Conservation (phyloP, 2,329 filamentous ascomycete genomes). For the Sporothrix brasiliensis region DNA sequence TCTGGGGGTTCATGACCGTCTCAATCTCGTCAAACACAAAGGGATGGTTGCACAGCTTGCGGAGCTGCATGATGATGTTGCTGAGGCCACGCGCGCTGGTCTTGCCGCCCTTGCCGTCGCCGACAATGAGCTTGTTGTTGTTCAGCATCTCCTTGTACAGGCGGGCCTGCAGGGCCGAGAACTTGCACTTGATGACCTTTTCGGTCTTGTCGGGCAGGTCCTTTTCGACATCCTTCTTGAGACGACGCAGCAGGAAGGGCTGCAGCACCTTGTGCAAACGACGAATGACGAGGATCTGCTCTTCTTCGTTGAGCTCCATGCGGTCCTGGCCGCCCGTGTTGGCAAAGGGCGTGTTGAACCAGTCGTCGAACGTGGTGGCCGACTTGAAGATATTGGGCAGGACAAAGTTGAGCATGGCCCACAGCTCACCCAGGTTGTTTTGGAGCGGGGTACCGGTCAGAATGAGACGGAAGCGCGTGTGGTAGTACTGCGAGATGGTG, state of each 20-base stretch:
- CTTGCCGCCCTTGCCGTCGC: constrained; percentile 94
- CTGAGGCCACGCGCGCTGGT: constrained; percentile 90
- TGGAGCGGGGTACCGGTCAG: constrained; percentile 95
- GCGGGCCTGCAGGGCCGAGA: constrained; percentile 89
- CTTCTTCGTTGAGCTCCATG: constrained; percentile 99
- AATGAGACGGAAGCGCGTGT: constrained; percentile 91
- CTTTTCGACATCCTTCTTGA: constrained; percentile 99
- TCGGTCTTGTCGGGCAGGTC: constrained; percentile 98
- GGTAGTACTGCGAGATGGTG: constrained; percentile 94
- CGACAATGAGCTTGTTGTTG: constrained; percentile 91
- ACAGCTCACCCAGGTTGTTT: constrained; percentile 94
- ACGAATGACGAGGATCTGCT: constrained; percentile 95
- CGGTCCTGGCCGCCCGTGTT: constrained; percentile 98
- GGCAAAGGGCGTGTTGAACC: constrained; percentile 99
- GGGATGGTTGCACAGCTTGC: constrained; percentile 98
- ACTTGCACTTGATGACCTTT: constrained; percentile 98
- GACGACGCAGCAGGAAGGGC: constrained; percentile 93
- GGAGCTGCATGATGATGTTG: constrained; percentile 99
- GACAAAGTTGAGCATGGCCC: constrained; percentile 98
- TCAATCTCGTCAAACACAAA: constrained; percentile 99
- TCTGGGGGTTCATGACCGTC: constrained; percentile 93
- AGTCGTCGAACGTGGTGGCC: constrained; percentile 97
- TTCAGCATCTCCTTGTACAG: constrained; percentile 97
- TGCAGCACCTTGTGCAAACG: constrained; percentile 97
- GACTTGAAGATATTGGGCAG: constrained; percentile 99